phyloP scores from a whole-genome alignment of 805 yeast species.

The Starmerella stellata region DNA sequence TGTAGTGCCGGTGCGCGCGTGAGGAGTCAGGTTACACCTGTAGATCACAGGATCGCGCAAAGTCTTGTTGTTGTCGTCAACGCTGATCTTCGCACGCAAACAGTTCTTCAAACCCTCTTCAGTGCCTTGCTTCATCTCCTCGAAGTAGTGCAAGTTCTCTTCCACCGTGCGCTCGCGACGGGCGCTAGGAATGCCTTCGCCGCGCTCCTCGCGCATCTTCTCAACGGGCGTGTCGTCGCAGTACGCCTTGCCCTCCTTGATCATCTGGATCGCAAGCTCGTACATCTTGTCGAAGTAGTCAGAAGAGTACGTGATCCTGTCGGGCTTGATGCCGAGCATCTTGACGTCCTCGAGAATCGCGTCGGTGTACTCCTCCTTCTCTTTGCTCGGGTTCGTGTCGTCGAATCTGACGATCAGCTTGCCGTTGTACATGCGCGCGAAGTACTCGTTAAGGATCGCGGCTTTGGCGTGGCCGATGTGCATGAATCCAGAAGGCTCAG shows the following conservation, averaged over 20 bases:
- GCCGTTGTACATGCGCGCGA: constrained; percentile 90
- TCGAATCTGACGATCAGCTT: constrained; percentile 92
- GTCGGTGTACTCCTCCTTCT: constrained; percentile 84
- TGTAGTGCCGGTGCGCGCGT: constrained; percentile 78
- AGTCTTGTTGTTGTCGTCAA: constrained; percentile 79
- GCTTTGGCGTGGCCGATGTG: constrained; percentile 99
- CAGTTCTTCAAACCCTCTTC: constrained; percentile 84
- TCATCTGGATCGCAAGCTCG: constrained; percentile 65
- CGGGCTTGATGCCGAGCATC: constrained; percentile 85
- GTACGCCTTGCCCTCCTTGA: constrained; percentile 91
- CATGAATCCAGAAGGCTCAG: constrained; percentile 97
- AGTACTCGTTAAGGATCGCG: constrained; percentile 87
- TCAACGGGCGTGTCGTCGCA: constrained; percentile 93
- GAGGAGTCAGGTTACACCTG: constrained; percentile 94
- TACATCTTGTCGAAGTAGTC: constrained; percentile 88
- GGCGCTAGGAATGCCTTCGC: constrained; percentile 83
- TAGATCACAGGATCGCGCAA: constrained; percentile 95
- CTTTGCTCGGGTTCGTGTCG: constrained; percentile 96
- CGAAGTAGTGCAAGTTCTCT: constrained; percentile 73
- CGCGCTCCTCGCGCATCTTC: constrained; percentile 95
- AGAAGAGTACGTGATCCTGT: constrained; percentile 70
- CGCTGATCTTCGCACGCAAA: constrained; percentile 91
- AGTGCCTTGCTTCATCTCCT: constrained; percentile 86
- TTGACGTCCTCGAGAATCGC: constrained; percentile 84
- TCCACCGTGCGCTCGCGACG: constrained; percentile 88